Conservation (phyloP, 352 stramenopile genomes). For the Pythium aquatile region DNA sequence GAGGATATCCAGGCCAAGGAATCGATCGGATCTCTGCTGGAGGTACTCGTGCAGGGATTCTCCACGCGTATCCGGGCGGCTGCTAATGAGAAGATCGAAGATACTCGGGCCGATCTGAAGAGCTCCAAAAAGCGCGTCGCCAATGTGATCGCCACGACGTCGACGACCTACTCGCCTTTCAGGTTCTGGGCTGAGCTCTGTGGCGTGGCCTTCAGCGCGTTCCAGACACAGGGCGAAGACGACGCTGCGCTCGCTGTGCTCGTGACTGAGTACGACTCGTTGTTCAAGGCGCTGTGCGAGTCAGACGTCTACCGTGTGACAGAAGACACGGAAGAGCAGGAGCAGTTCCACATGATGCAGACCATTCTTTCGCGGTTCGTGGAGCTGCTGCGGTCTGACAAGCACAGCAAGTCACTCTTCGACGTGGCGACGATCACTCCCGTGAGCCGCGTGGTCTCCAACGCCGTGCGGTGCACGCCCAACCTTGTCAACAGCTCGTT, state of each 20-base stretch:
- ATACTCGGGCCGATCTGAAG: slow-evolving; percentile 66
- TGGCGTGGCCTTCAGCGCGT: slow-evolving; percentile 51
- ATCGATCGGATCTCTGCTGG: slow-evolving; percentile 56
- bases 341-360: slow-evolving; percentile 82
- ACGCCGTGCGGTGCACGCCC: slow-evolving; percentile 65
- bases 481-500: slow-evolving; percentile 75
- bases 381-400: slow-evolving; percentile 20
- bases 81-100: slow-evolving; percentile 64
- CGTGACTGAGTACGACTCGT: slow-evolving; percentile 47
- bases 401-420: slow-evolving; percentile 1
- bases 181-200: slow-evolving; percentile 87
- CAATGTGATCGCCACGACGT: slow-evolving; percentile 72
- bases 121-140: slow-evolving; percentile 74
- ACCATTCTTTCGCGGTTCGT: slow-evolving; percentile 62
- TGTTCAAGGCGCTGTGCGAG: slow-evolving; percentile 67
- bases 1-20: slow-evolving; percentile 36
- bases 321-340: slow-evolving; percentile 78
- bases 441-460: slow-evolving; percentile 53
- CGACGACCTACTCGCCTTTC: slow-evolving; percentile 78
- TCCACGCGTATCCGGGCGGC: slow-evolving; percentile 58
- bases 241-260: slow-evolving; percentile 32
- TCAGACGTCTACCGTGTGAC: slow-evolving; percentile 83
- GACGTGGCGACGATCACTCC: slow-evolving; percentile 2
- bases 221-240: slow-evolving; percentile 24
- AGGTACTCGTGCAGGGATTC: slow-evolving; percentile 64